Base-by-base conservation (phyloP, 495 filamentous ascomycete genomes). In the Penicillium dipodomyicola region DNA sequence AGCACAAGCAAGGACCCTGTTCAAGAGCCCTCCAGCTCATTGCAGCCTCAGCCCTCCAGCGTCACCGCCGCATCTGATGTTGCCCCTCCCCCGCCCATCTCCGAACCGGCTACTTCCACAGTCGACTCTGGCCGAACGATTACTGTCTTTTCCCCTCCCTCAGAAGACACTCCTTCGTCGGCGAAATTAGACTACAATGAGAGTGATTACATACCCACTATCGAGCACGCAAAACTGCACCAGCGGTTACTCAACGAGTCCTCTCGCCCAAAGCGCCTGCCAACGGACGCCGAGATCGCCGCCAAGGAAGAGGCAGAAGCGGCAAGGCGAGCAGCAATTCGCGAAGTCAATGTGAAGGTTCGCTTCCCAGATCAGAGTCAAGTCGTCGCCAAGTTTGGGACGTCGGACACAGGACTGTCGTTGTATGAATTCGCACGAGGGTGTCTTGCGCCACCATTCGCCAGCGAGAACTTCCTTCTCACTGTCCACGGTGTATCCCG, bases 361-460 rank as follows among this genome's bases (percentile, higher is more conserved):
- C 87, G 93, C 22, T 91, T 96, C 59, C 92, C 94, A 1, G 92
- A 97, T 68, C 85, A 90, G 61, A 85, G 82, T 52, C 83, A 84
- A 39, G 80, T 91, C 19, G 78, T 87, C 27, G 82, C 84, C 64
- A 78, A 77, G 43, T 86, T 91, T 64, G 76, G 73, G 3, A 82
- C 83, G 5, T 61, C 72, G 1, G 85, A 92, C 49, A 88, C 89
- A 0, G 85, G 83, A 8, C 71, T 76, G 12, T 67, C 76, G 19
- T 75, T 96, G 1, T 90, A 97, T 72, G 72, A 73, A 8, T 89
- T 86, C 58, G 85, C 94, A 64, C 70, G 72, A 54, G 68, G 67
- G 44, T 81, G 65, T 43, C 65, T 80, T 22, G 66, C 68, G 1
- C 54, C 67, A 29, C 37, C 50, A 40, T 72, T 81, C 43, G 55